phyloP scores from a whole-genome alignment of 371 early-diverging fungal genomes.

The Rhizopus microsporus region DNA sequence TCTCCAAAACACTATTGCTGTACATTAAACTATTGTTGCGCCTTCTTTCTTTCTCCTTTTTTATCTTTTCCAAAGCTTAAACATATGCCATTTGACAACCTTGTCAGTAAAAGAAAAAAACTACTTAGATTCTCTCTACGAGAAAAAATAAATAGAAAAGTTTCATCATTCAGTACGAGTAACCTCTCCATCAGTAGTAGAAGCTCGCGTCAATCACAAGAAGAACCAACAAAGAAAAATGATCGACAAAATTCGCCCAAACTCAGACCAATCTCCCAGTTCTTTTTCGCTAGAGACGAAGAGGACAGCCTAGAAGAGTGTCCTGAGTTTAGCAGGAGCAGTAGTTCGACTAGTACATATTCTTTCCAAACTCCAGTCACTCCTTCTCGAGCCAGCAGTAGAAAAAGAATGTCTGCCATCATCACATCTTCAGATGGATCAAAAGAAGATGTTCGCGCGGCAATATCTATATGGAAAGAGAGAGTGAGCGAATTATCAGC shows the following conservation, averaged over 20 bases:
- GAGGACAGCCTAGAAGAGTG: neutral
- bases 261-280: slow-evolving; percentile 24
- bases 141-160: no score
- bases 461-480: neutral
- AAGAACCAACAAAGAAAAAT: neutral
- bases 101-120: no score
- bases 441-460: slow-evolving; percentile 2
- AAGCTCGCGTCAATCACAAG: neutral
- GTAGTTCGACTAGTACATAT: neutral
- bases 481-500: neutral
- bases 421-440: neutral
- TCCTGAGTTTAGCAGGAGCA: neutral
- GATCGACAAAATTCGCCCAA: no score
- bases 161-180: neutral
- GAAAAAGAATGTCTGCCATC: slow-evolving; percentile 4
- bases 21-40: no score
- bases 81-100: no score
- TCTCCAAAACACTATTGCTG: no score
- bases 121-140: no score
- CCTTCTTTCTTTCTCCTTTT: no score
- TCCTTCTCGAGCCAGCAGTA: neutral
- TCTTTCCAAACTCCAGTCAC: neutral
- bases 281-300: slow-evolving; percentile 15
- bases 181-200: neutral
- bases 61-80: no score